These are phyloP conservation scores for Cordyceps javanica DNA, from an alignment of 2,329 filamentous ascomycete genomes.

Conservation along the genomic window DNA sequence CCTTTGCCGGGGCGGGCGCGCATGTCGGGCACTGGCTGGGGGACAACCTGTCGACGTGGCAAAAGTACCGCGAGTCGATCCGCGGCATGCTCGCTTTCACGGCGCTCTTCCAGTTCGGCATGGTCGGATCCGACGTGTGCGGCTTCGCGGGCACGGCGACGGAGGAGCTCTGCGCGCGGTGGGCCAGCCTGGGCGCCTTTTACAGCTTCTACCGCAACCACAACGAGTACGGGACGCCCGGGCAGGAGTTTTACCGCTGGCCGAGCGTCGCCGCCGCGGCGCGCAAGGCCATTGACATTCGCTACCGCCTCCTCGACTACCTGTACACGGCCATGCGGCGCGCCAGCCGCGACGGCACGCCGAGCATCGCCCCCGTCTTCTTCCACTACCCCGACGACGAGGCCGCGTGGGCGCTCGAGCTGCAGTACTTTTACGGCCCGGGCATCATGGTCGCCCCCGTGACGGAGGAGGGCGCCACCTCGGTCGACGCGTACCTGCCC, in stretches of 20 bases:
- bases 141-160: conserved; percentile 62
- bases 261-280: conserved; percentile 54
- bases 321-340: conserved; percentile 66
- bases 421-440: conserved; percentile 42
- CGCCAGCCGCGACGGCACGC: conserved; percentile 53
- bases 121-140: conserved; percentile 70
- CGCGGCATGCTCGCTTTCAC: conserved; percentile 54
- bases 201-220: conserved; percentile 65
- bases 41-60: conserved; percentile 41
- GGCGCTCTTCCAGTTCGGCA: conserved; percentile 60
- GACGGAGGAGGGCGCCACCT: conserved; percentile 33
- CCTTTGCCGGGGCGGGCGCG: conserved; percentile 64
- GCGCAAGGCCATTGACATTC: conserved; percentile 58
- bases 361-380: conserved; percentile 67
- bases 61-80: conserved; percentile 53
- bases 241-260: conserved; percentile 66
- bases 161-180: conserved; percentile 57
- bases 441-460: conserved; percentile 40
- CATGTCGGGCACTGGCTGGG: conserved; percentile 59
- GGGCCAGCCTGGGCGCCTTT: conserved; percentile 61
- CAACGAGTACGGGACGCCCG: conserved; percentile 34
- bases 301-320: conserved; percentile 69
- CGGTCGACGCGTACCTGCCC: conserved; percentile 40
- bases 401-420: conserved; percentile 35
- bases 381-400: conserved; percentile 54